A percentile compares a stretch with the other conserved stretches of the same genome.
Evolutionary conservation across 768 basidiomycete genomes (phyloP).

Genomic region (Boletus rex-veris): DNA sequence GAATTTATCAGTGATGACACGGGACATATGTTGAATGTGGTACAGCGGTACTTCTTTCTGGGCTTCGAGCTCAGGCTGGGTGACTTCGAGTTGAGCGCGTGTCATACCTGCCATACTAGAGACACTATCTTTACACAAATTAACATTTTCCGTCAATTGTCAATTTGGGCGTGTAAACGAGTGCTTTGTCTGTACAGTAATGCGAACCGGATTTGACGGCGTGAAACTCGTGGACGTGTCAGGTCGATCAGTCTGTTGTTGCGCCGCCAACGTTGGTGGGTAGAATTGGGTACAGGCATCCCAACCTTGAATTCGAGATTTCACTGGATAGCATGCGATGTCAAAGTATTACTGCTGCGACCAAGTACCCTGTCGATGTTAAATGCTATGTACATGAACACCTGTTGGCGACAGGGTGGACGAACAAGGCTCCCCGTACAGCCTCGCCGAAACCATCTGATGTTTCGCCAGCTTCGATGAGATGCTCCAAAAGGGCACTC

Average conservation of each 20-base stretch:
- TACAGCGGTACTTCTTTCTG: too few relatives aligned
- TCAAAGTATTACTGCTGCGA: background rate
- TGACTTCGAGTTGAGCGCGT: too few relatives aligned
- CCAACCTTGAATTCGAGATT: background rate
- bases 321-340: background rate
- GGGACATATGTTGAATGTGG: too few relatives aligned
- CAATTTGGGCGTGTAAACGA: too few relatives aligned
- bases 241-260: background rate
- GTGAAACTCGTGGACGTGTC: background rate
- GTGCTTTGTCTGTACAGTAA: background rate
- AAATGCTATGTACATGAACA: conserved; percentile 12
- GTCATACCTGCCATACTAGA: too few relatives aligned
- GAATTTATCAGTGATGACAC: too few relatives aligned
- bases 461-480: background rate
- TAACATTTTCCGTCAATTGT: too few relatives aligned
- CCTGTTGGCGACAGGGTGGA: background rate
- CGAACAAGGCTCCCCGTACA: background rate
- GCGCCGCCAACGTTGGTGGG: background rate
- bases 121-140: too few relatives aligned
- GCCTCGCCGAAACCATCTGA: background rate
- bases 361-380: background rate
- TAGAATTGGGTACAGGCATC: too few relatives aligned
- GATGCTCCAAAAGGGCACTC: background rate
- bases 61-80: too few relatives aligned
- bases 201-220: background rate